Evolutionary conservation across 78 protist genomes (phyloP).

Genomic region (Chrysochromulina tobinii): DNA sequence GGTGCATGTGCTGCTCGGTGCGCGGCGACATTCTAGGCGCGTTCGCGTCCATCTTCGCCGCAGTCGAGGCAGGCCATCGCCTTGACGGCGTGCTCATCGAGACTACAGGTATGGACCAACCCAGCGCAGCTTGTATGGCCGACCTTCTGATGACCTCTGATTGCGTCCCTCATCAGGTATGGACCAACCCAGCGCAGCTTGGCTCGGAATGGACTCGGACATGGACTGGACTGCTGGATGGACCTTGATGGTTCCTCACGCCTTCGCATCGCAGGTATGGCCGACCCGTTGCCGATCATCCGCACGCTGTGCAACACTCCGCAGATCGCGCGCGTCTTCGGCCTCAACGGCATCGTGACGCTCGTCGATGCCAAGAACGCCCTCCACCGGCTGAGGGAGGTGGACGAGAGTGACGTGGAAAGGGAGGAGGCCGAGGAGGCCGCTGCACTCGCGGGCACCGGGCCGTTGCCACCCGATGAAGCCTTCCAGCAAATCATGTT

Average conservation of each 20-base stretch:
- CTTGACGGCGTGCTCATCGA: slow-evolving; percentile 37
- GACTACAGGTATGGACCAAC: slow-evolving; percentile 28
- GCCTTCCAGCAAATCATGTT: neutral
- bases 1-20: slow-evolving; percentile 55
- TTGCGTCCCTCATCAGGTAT: no score
- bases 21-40: slow-evolving; percentile 39
- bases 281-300: slow-evolving; percentile 27
- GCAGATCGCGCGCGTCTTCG: neutral
- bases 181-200: no score
- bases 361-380: neutral
- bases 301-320: neutral
- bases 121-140: no score
- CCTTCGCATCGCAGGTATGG: slow-evolving; percentile 20
- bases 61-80: neutral
- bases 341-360: neutral
- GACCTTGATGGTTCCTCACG: neutral
- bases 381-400: neutral
- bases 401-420: neutral
- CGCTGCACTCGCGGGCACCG: neutral
- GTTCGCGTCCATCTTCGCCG: neutral
- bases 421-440: neutral
- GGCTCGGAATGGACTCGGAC: no score
- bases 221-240: neutral
- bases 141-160: no score
- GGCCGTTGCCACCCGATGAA: neutral